phyloP scores from a whole-genome alignment of 768 basidiomycete species.

The Pulveroboletus sp. region DNA sequence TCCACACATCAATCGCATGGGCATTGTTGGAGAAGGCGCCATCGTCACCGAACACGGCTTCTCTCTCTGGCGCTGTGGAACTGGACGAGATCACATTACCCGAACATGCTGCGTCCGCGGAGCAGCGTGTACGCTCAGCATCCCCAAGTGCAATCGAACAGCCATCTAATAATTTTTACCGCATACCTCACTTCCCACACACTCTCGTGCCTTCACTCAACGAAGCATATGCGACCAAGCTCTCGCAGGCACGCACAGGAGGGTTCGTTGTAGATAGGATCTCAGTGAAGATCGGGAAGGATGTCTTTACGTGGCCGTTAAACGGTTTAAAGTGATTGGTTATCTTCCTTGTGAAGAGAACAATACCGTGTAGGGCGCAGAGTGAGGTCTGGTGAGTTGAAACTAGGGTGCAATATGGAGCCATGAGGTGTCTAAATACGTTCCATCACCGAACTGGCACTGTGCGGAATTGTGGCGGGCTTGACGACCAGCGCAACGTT shows the following conservation, averaged over 20 bases:
- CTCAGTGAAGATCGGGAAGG: conserved; percentile 68
- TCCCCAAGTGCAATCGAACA: conserved; percentile 5
- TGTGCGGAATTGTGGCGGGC: conserved; percentile 22
- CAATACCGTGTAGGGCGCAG: conserved; percentile 5
- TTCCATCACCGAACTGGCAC: background rate
- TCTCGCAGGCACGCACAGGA: conserved; percentile 42
- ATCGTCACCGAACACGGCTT: conserved; percentile 1
- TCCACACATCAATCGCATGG: conserved; percentile 91
- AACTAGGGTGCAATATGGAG: conserved; percentile 1
- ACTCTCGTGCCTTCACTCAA: conserved; percentile 48
- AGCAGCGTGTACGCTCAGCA: conserved; percentile 2
- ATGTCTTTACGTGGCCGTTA: conserved; percentile 46
- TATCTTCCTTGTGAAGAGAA: conserved; percentile 5
- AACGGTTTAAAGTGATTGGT: conserved; percentile 10
- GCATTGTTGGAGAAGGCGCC: conserved; percentile 48
- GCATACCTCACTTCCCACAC: conserved; percentile 49
- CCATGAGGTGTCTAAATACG: conserved; percentile 4
- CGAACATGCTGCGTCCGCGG: conserved; percentile 1
- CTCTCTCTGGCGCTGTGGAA: background rate
- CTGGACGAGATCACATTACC: conserved; percentile 1
- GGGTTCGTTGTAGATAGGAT: conserved; percentile 51
- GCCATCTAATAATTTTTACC: conserved; percentile 33
- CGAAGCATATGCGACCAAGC: conserved; percentile 36
- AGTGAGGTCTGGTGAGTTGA: conserved; percentile 1
- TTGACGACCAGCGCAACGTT: conserved; percentile 61